These are phyloP conservation scores for Colletotrichum spaethianum DNA, from an alignment of 2,329 filamentous ascomycete genomes.

Conservation along the genomic window DNA sequence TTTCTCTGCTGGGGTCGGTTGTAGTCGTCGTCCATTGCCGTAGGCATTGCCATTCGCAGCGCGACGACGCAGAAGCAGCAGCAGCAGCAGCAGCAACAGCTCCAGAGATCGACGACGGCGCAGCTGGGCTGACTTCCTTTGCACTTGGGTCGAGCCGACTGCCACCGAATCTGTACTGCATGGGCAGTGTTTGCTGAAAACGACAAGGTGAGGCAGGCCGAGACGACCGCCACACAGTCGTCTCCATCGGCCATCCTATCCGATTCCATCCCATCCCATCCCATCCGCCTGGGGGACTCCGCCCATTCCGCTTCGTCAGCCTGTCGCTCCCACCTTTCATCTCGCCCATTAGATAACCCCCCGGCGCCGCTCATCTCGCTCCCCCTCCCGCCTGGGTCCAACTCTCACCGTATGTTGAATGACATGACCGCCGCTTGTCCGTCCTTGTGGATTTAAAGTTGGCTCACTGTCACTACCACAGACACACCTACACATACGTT, in stretches of 20 bases:
- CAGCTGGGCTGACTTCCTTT: slow-evolving; percentile 4
- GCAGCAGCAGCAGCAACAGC: slow-evolving; percentile 2
- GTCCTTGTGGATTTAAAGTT: slow-evolving; percentile 37
- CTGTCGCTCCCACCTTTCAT: slow-evolving; percentile 41
- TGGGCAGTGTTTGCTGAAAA: slow-evolving; percentile 34
- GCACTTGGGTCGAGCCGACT: slow-evolving; percentile 30
- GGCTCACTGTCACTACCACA: slow-evolving; percentile 37
- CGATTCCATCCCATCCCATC: slow-evolving; percentile 38
- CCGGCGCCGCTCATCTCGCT: slow-evolving; percentile 41
- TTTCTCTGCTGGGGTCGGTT: slow-evolving; percentile 27
- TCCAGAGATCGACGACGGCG: slow-evolving; percentile 12
- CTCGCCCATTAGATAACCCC: slow-evolving; percentile 41
- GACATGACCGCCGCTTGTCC: slow-evolving; percentile 35
- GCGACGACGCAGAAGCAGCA: background rate
- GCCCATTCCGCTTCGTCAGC: slow-evolving; percentile 42
- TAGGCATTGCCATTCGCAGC: slow-evolving; percentile 21
- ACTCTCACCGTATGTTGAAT: slow-evolving; percentile 41
- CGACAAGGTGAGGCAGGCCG: slow-evolving; percentile 39
- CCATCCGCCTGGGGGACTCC: slow-evolving; percentile 39
- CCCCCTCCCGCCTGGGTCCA: slow-evolving; percentile 40
- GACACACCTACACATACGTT: background rate
- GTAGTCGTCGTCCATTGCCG: slow-evolving; percentile 5
- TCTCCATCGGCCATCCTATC: slow-evolving; percentile 32
- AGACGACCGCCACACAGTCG: slow-evolving; percentile 39
- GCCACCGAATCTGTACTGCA: slow-evolving; percentile 19